Conservation (phyloP, 1,284 basidiomycete genomes). For the Marasmius fiardii region DNA sequence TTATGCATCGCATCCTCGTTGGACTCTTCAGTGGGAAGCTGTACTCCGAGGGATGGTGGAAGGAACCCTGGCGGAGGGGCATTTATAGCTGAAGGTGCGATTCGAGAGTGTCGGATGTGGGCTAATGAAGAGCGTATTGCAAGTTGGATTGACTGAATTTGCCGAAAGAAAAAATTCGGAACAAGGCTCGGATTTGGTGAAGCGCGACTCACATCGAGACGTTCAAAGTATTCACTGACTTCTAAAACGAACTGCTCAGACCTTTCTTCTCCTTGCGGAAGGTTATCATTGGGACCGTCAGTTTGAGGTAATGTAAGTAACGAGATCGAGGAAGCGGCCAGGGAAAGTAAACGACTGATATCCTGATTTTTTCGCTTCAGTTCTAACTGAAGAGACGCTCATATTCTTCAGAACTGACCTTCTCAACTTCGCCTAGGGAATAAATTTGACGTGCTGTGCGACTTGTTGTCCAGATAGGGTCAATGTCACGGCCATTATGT, state of each 20-base stretch:
- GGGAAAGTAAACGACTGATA: constrained; percentile 65
- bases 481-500: constrained; percentile 36
- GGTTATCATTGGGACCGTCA: constrained; percentile 56
- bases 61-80: constrained; percentile 70
- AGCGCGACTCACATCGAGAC: constrained; percentile 59
- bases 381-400: too few relatives aligned
- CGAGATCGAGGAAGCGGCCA: constrained; percentile 74
- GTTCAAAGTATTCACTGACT: constrained; percentile 80
- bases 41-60: constrained; percentile 74
- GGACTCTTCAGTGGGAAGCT: constrained; percentile 49
- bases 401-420: constrained; percentile 39
- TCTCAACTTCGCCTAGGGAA: constrained; percentile 77
- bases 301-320: constrained; percentile 76
- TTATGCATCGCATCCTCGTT: constrained; percentile 23
- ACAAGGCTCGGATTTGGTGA: constrained; percentile 2
- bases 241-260: constrained; percentile 81
- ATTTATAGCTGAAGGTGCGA: constrained; percentile 77
- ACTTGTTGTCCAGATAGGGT: constrained; percentile 78
- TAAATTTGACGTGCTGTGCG: constrained; percentile 78
- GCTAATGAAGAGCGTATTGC: constrained; percentile 74
- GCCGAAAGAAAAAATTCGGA: constrained; percentile 8
- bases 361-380: constrained; percentile 42
- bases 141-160: constrained; percentile 61
- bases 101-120: constrained; percentile 77
- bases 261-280: constrained; percentile 76